Percentiles rank a stretch among this genome's conserved stretches.
Evolutionary conservation across 2,329 filamentous ascomycete genomes (phyloP).

Genomic region (Sclerotinia sclerotiorum): DNA sequence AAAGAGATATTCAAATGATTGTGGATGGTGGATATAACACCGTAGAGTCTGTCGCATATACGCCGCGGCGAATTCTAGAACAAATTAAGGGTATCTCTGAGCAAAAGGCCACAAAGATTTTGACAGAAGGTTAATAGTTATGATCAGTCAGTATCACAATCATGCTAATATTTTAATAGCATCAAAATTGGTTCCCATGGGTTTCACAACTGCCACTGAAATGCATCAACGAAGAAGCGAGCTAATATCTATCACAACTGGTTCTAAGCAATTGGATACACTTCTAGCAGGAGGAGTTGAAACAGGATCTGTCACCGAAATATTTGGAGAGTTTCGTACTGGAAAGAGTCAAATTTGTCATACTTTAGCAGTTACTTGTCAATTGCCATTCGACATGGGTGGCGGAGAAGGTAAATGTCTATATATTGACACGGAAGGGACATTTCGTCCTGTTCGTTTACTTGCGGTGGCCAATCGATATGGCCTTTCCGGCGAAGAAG

Average conservation of each 20-base stretch:
- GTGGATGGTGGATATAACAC: conserved; percentile 93
- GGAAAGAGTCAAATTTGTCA: conserved; percentile 99
- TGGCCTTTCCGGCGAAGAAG: conserved; percentile 92
- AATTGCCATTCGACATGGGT: conserved; percentile 97
- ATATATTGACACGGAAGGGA: conserved; percentile 98
- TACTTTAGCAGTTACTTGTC: conserved; percentile 96
- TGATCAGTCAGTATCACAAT: background rate
- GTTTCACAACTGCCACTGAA: conserved; percentile 97
- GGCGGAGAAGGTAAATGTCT: conserved; percentile 97
- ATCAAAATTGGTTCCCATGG: conserved; percentile 96
- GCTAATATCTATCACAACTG: conserved; percentile 95
- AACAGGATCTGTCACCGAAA: conserved; percentile 95
- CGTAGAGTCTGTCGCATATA: conserved; percentile 94
- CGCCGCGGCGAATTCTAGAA: conserved; percentile 76
- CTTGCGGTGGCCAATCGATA: conserved; percentile 92
- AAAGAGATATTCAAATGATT: conserved; percentile 90
- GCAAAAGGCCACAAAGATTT: conserved; percentile 88
- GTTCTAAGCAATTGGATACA: conserved; percentile 95
- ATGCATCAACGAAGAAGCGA: conserved; percentile 98
- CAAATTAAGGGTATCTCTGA: conserved; percentile 98
- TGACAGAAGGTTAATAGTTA: conserved; percentile 70
- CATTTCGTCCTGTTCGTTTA: conserved; percentile 87
- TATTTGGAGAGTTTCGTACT: conserved; percentile 96
- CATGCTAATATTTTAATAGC: conserved; percentile 51
- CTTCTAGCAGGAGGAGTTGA: conserved; percentile 92